Percentiles rank a stretch among this genome's conserved stretches.
phyloP scores from a whole-genome alignment of 805 yeast genomes.

The Candida argentea region DNA sequence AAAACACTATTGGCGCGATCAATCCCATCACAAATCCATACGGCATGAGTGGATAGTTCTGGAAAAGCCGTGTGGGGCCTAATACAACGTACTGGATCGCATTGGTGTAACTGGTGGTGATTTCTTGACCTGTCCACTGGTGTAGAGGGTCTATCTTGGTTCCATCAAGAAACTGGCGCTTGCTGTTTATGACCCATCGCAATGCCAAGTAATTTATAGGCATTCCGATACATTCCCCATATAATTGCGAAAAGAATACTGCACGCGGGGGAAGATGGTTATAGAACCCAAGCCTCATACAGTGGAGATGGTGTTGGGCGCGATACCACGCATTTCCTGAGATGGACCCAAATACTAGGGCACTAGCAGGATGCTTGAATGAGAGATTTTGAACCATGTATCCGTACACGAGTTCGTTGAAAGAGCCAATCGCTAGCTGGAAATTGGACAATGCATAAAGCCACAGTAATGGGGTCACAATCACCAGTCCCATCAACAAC shows the following conservation, averaged over 20 bases:
- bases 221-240: constrained; percentile 44
- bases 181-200: constrained; percentile 35
- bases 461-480: constrained; percentile 41
- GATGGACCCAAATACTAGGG: constrained; percentile 39
- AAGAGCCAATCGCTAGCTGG: constrained; percentile 42
- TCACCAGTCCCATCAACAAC: constrained; percentile 31
- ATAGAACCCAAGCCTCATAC: constrained; percentile 43
- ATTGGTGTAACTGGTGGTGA: constrained; percentile 34
- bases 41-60: constrained; percentile 33
- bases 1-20: constrained; percentile 26
- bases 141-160: constrained; percentile 31
- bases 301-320: constrained; percentile 29
- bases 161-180: constrained; percentile 27
- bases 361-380: constrained; percentile 37
- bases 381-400: constrained; percentile 26
- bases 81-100: constrained; percentile 42
- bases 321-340: constrained; percentile 40
- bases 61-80: constrained; percentile 37
- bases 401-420: constrained; percentile 41
- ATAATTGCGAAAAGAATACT: constrained; percentile 41
- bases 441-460: constrained; percentile 41
- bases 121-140: constrained; percentile 43
- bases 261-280: constrained; percentile 42
- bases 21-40: constrained; percentile 35
- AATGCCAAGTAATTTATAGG: constrained; percentile 41